Evolutionary conservation across 2,329 filamentous ascomycete species (phyloP).

Genomic region (Xenoacremonium recifei): DNA sequence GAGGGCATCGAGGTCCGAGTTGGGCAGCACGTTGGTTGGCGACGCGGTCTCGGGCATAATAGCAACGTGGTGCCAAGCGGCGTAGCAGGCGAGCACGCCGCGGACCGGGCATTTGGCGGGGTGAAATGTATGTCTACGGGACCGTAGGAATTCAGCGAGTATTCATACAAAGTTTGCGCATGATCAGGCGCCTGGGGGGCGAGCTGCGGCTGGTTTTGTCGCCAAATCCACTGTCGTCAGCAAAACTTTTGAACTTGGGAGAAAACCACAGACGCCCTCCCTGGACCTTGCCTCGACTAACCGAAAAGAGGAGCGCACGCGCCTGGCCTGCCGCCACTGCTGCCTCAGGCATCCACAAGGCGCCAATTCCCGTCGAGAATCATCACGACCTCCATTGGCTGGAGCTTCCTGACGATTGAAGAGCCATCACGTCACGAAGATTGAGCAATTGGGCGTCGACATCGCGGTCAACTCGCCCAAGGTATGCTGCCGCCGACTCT

Average conservation of each 20-base stretch:
- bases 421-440: conserved; percentile 28
- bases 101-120: conserved; percentile 57
- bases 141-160: conserved; percentile 44
- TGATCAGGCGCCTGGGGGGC: conserved; percentile 50
- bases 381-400: conserved; percentile 32
- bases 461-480: conserved; percentile 30
- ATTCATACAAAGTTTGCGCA: conserved; percentile 51
- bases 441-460: conserved; percentile 36
- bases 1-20: conserved; percentile 27
- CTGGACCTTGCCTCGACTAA: conserved; percentile 22
- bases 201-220: conserved; percentile 44
- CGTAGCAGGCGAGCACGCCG: conserved; percentile 50
- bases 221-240: conserved; percentile 45
- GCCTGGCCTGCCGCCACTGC: conserved; percentile 14
- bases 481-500: conserved; percentile 19
- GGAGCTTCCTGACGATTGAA: conserved; percentile 22
- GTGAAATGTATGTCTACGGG: conserved; percentile 56
- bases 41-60: conserved; percentile 63
- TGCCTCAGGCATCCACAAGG: conserved; percentile 39
- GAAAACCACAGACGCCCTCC: conserved; percentile 28
- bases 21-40: conserved; percentile 41
- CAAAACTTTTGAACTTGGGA: conserved; percentile 46
- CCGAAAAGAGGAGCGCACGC: conserved; percentile 24
- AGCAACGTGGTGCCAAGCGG: conserved; percentile 41
- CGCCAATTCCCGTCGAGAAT: conserved; percentile 19